Evolutionary conservation across 176 grass and related monocot species (phyloP), one percentile per base, ranked within the genome.

Genomic region (Alloteropsis semialata): DNA sequence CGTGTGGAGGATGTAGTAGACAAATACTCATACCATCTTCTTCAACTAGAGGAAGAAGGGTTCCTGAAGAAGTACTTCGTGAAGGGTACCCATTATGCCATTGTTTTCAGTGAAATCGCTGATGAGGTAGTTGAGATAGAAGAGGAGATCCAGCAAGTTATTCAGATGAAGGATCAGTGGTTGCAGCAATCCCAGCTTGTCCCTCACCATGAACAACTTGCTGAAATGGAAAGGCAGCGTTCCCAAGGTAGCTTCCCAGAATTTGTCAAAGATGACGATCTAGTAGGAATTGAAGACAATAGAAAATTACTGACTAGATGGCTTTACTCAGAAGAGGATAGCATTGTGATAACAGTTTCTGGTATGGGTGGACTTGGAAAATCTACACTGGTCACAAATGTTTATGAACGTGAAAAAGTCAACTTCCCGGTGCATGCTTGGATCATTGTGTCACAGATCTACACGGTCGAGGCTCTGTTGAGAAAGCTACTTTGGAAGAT

Each of bases 351-450:
- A 81, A 82, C 85, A 41, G 61, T 87, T 28, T 87, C 78, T 5
- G 78, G 85, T 36, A 87, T 88, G 80, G 86, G 74, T 29, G 86
- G 86, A 0, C 30, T 88, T 44, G 86, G 86, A 36, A 88, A 88
- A 88, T 64, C 74, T 13, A 78, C 86, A 4, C 65, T 88, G 2
- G 86, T 88, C 32, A 72, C 86, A 78, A 88, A 88, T 83, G 66
- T 83, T 43, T 88, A 78, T 83, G 80, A 88, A 29, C 80, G 65
- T 45, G 86, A 88, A 78, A 88, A 88, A 37, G 8, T 78, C 10
- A 72, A 88, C 80, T 88, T 88, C 22, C 2, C 56, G 3, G 74
- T 41, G 2, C 74, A 83, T 78, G 86, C 86, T 29, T 88, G 80
- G 86, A 83, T 83, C 0, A 80, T 56, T 12, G 86, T 88, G 25